These are phyloP conservation scores for Ceratobasidium sp. DNA, from an alignment of 1,284 basidiomycete species.

Conservation along the genomic window DNA sequence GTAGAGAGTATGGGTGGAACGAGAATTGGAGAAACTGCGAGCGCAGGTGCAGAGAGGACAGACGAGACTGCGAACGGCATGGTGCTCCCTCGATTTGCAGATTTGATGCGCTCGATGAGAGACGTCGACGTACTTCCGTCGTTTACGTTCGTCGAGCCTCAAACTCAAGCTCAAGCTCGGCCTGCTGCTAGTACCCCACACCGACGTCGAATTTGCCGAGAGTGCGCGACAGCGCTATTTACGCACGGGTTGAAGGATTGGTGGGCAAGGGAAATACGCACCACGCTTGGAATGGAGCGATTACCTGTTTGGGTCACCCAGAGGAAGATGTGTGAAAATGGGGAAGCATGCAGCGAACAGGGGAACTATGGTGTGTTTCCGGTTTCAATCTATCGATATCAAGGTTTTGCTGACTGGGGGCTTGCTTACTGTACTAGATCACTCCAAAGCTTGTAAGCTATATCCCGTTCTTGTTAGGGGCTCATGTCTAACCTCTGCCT, in stretches of 20 bases:
- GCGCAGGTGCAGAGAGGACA: neutral
- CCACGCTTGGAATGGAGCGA: constrained; percentile 19
- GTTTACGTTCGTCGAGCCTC: constrained; percentile 6
- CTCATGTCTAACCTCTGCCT: neutral
- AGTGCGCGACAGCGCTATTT: constrained; percentile 29
- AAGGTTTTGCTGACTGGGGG: neutral
- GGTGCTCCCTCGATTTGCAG: constrained; percentile 24
- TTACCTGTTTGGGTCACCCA: constrained; percentile 19
- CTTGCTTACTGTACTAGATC: neutral
- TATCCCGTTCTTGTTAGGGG: no score
- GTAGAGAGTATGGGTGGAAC: neutral
- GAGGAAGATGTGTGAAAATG: constrained; percentile 13
- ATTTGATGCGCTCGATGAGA: constrained; percentile 33
- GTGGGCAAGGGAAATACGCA: constrained; percentile 26
- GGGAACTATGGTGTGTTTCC: constrained; percentile 12
- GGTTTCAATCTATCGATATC: neutral
- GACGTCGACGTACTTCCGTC: constrained; percentile 8
- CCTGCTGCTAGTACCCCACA: neutral
- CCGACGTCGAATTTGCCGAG: constrained; percentile 27
- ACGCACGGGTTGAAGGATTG: constrained; percentile 21
- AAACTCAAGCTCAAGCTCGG: neutral
- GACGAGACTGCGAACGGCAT: neutral
- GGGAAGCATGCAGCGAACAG: constrained; percentile 16
- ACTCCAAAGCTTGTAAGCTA: constrained; percentile 27
- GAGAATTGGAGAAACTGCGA: neutral